These are phyloP conservation scores for Boletus sp. DNA, from an alignment of 1,284 basidiomycete genomes.

Conservation along the genomic window DNA sequence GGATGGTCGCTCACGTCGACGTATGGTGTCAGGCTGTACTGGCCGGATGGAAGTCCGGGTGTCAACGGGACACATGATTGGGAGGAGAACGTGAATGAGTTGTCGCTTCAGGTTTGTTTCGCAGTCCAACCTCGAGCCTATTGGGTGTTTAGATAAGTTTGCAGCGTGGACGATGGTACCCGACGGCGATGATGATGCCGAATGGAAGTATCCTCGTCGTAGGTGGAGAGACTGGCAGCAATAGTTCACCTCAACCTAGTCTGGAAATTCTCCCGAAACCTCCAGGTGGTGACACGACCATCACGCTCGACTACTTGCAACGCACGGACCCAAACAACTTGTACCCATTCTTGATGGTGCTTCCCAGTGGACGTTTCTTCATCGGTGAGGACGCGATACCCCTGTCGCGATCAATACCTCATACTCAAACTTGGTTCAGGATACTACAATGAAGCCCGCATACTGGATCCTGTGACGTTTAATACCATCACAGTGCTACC, in stretches of 20 bases:
- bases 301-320: slow-evolving; percentile 46
- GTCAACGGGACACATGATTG: slow-evolving; percentile 57
- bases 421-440: slow-evolving; percentile 34
- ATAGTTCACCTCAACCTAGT: slow-evolving; percentile 60
- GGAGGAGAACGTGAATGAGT: slow-evolving; percentile 46
- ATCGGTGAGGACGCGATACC: slow-evolving; percentile 44
- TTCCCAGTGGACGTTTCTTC: slow-evolving; percentile 66
- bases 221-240: slow-evolving; percentile 72
- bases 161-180: slow-evolving; percentile 72
- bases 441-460: slow-evolving; percentile 76
- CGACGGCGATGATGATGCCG: slow-evolving; percentile 58
- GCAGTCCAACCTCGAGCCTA: background rate
- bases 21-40: slow-evolving; percentile 62
- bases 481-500: slow-evolving; percentile 59
- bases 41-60: slow-evolving; percentile 47
- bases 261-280: slow-evolving; percentile 57
- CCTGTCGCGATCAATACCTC: too few species aligned
- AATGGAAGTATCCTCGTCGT: slow-evolving; percentile 73
- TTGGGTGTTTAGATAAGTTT: background rate
- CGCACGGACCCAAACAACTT: slow-evolving; percentile 74
- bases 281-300: slow-evolving; percentile 40
- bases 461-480: slow-evolving; percentile 65
- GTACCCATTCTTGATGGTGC: slow-evolving; percentile 71
- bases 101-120: slow-evolving; percentile 45
- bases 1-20: slow-evolving; percentile 66